Conservation (phyloP, 176 grass and related monocot genomes). For the Ensete ventricosum region DNA sequence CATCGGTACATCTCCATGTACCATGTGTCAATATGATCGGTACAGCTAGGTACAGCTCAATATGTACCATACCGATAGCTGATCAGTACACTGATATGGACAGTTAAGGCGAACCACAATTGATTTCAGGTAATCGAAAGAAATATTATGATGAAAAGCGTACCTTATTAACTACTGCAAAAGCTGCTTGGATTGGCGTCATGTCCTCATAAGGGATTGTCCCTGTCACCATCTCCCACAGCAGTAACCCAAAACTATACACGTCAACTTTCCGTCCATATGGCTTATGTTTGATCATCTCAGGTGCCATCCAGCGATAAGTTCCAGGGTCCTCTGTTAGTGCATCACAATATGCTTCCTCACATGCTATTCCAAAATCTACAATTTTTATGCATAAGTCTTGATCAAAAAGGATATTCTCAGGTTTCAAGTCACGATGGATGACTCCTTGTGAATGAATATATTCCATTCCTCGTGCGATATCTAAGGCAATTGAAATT, state of each 20-base stretch:
- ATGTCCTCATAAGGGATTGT: conserved; percentile 65
- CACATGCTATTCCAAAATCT: conserved; percentile 86
- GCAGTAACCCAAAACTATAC: conserved; percentile 86
- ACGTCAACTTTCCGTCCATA: conserved; percentile 91
- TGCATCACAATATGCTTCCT: conserved; percentile 58
- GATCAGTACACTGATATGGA: too few relatives aligned
- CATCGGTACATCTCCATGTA: too few relatives aligned
- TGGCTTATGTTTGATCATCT: conserved; percentile 64
- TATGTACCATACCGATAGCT: too few relatives aligned
- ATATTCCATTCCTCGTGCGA: conserved; percentile 70
- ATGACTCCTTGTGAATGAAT: conserved; percentile 80
- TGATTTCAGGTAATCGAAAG: too few relatives aligned
- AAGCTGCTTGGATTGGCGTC: conserved; percentile 83
- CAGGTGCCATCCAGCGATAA: conserved; percentile 97
- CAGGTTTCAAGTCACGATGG: conserved; percentile 91
- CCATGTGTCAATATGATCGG: too few relatives aligned
- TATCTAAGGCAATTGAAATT: conserved; percentile 59
- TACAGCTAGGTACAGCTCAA: too few relatives aligned
- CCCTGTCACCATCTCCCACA: conserved; percentile 89
- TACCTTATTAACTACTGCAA: conserved; percentile 95
- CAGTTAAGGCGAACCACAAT: too few relatives aligned
- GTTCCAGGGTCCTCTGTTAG: conserved; percentile 65
- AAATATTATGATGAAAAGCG: too few relatives aligned
- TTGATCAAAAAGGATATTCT: conserved; percentile 74
- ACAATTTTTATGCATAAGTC: conserved; percentile 64